Evolutionary conservation across 2,329 filamentous ascomycete species (phyloP), one percentile per base, ranked within the genome.

Genomic region (Ophiocordyceps robertsii): DNA sequence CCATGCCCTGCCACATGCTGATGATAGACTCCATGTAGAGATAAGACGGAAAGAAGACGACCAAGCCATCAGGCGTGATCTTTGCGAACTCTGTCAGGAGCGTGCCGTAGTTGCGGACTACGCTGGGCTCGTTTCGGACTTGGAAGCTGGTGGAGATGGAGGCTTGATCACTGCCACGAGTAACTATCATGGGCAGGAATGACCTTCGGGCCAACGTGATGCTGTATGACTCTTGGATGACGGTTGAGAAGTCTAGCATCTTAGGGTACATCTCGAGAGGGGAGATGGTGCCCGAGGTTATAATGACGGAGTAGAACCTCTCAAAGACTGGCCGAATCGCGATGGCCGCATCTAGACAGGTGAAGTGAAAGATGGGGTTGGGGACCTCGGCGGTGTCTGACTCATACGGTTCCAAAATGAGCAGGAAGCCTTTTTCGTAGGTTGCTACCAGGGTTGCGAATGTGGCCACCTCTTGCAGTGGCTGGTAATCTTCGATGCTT

Each of bases 21-120:
- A 98, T 95, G 59, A 96, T 96, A 41, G 84, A 92, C 59, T 98
- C 92, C 92, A 98, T 96, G 66, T 98, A 98, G 2, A 98, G 74
- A 55, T 98, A 98, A 0, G 88, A 95, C 0, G 92, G 93, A 60
- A 98, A 98, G 70, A 98, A 98, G 33, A 98, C 92, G n/a, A 98
- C 92, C 62, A 98, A 81, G 29, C 92, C 92, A 55, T 98, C 92
- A 0, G 92, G 93, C 0, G 92, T 98, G 49, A 96, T 81, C 60
- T 90, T 93, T 42, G 88, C 85, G 59, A 98, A 96, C 58, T 98
- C 92, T 8, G 89, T 92, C 29, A 98, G 69, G 2, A 98, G 72
- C 49, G 82, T 92, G 37, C 92, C 93, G 53, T 95, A 98, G 60
- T 98, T 98, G 39, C 92, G 80, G 27, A 98, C 88, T n/a, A 96